Evolutionary conservation across 495 filamentous ascomycete species (phyloP), one percentile per base, ranked within the genome.

Genomic region (Xylaria castorea): DNA sequence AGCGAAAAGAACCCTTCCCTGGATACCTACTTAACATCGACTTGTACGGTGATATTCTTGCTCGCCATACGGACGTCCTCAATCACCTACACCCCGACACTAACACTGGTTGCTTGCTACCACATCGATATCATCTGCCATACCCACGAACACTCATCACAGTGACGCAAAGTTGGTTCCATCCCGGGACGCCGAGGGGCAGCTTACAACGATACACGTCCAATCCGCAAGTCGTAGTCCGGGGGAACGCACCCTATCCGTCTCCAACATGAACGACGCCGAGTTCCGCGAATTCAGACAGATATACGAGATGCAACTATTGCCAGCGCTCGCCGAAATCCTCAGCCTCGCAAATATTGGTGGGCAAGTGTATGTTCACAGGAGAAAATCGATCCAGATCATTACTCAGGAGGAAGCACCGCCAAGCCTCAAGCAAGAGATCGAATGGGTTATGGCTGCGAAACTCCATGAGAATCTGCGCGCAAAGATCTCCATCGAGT

Each of bases 281-380:
- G 46, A 66, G 64, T 66, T 66, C 44, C 32, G 30, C 18, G 46
- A 66, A n/a, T 66, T 66, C 40, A 36, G 32, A 38, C 48, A 9
- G 46, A 25, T 36, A 38, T 66, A 66, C 64, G 64, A 66, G 32
- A 22, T 38, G 44, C 16, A 25, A 25, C 25, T 66, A 12, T 32
- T 66, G 46, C 46, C 64, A 16, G 44, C 46, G 18, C 22, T 66
- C 25, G 25, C 12, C 32, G 25, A 53, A 16, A 84, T 36, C 27
- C 46, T 66, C 32, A 30, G 20, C 7, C 32, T 1, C 6, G 64
- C 20, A 22, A 53, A 53, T 38, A 53, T 53, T 30, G 32, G 46
- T 18, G 64, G 46, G 32, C 64, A 66, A 51, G 64, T 66, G 38
- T 8, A n/a, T 66, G 6, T 66, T 22, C 44, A 22, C 1, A 32